Conservation (phyloP, 2,329 filamentous ascomycete genomes). For the Phyllosticta citrichinensis region DNA sequence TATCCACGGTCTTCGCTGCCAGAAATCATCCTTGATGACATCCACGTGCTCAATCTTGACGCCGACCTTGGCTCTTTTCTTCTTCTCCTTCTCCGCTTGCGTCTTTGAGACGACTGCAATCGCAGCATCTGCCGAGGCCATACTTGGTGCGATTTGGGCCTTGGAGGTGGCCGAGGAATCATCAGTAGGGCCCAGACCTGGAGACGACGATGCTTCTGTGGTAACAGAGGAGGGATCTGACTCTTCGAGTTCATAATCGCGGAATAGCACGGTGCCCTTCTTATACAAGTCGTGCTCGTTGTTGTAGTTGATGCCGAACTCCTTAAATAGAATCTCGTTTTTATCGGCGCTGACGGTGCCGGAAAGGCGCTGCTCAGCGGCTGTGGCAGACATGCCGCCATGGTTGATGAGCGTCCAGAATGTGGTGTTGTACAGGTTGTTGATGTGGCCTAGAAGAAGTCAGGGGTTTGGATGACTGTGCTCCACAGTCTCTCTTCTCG, state of each 20-base stretch:
- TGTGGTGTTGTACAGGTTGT: conserved; percentile 95
- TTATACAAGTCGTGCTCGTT: conserved; percentile 87
- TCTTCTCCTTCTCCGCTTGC: conserved; percentile 75
- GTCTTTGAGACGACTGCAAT: conserved; percentile 52
- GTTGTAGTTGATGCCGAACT: conserved; percentile 93
- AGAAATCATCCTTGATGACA: conserved; percentile 93
- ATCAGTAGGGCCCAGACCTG: conserved; percentile 15
- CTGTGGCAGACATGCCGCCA: conserved; percentile 63
- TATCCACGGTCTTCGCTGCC: conserved; percentile 74
- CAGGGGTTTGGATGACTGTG: background rate
- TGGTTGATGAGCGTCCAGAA: conserved; percentile 83
- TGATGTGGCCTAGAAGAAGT: conserved; percentile 65
- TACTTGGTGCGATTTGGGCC: background rate
- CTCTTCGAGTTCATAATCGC: conserved; percentile 33
- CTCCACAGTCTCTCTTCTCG: background rate
- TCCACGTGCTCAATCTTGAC: conserved; percentile 81
- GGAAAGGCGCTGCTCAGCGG: conserved; percentile 71
- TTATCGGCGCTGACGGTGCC: conserved; percentile 81
- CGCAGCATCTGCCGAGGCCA: background rate
- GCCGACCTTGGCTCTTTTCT: conserved; percentile 67
- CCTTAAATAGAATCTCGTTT: conserved; percentile 87
- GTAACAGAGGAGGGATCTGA: background rate
- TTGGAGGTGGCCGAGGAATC: background rate
- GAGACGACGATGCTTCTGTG: conserved; percentile 28
- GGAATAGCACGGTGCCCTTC: conserved; percentile 84